Base-by-base conservation (phyloP, 2,329 filamentous ascomycete species). In the Gyromitra esculenta region DNA sequence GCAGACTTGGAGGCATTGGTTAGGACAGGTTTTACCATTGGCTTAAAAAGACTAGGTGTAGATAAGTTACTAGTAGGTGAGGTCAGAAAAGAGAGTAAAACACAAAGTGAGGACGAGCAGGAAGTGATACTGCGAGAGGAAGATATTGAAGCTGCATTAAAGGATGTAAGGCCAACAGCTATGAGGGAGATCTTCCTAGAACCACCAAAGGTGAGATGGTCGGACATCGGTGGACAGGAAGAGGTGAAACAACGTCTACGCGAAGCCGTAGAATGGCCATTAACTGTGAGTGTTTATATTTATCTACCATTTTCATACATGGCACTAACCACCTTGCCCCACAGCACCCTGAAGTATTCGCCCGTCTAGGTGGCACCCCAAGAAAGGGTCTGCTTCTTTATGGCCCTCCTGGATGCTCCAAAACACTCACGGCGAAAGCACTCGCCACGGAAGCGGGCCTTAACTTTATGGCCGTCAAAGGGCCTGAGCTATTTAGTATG, bases 401-500 rank as follows among this genome's bases (percentile, higher is more conserved):
- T 80, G 90, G 90, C 0, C 90, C 90, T 0, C 90, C 90, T 1
- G 90, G 90, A 7, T 91, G 90, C 82, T 90, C 89, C 59, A 91
- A 91, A 82, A 91, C 90, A 0, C 83, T 91, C 74, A 89, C 88
- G 1, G 90, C 90, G 3, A 89, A 91, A 81, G 90, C 90, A 4
- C 85, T 91, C 3, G 90, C 90, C 15, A 90, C 89, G 5, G 89
- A 90, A 81, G 89, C 89, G 59, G 89, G 89, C 5, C 84, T 90
- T 76, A 91, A 91, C 79, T 91, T 91, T 82, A 84, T 91, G 73
- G 88, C 89, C 8, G 88, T 91, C 45, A 91, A 91, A 82, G 90
- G 90, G 4, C 89, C 89, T 1, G 90, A 91, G 81, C 85, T 91
- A 21, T 86, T 91, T 74, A 90, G 87, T 80, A 91, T 90, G 88